Evolutionary conservation across 306 rosid species (phyloP).

Genomic region (Cyamopsis tetragonoloba): DNA sequence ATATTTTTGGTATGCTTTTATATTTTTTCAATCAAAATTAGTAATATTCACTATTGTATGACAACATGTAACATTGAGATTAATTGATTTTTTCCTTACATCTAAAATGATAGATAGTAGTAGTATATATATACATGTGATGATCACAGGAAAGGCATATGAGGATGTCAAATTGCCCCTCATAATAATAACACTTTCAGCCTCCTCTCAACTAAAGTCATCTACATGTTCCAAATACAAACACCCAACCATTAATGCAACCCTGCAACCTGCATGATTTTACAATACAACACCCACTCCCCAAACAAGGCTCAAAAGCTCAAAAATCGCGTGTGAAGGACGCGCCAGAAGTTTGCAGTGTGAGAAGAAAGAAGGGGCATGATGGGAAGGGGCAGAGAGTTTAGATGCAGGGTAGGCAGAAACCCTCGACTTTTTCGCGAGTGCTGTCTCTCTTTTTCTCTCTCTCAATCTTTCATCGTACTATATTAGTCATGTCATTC

Average conservation of each 20-base stretch:
- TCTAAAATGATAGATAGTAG: too few relatives aligned
- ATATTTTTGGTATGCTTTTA: too few relatives aligned
- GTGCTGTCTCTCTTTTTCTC: conserved; percentile 21
- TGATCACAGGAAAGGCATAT: neutral
- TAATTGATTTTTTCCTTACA: too few relatives aligned
- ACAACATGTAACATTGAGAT: too few relatives aligned
- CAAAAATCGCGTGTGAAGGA: neutral
- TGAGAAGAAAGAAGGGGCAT: neutral
- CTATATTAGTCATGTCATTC: conserved; percentile 59
- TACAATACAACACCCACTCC: conserved; percentile 22
- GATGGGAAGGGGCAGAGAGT: conserved; percentile 21
- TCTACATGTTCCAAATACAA: conserved; percentile 27
- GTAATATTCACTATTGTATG: too few relatives aligned
- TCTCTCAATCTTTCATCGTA: conserved; percentile 71
- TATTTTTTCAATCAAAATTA: too few relatives aligned
- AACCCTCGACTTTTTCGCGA: conserved; percentile 53
- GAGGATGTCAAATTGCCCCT: conserved; percentile 13
- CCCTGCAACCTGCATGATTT: conserved; percentile 22
- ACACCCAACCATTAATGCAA: conserved; percentile 27
- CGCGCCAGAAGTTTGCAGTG: neutral
- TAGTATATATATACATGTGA: conserved; percentile 26
- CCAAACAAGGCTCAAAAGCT: neutral
- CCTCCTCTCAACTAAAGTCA: conserved; percentile 10
- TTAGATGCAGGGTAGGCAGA: conserved; percentile 12
- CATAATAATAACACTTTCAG: conserved; percentile 22